Conservation (phyloP, 345 rosid genomes). For the Euphorbia tirucalli region DNA sequence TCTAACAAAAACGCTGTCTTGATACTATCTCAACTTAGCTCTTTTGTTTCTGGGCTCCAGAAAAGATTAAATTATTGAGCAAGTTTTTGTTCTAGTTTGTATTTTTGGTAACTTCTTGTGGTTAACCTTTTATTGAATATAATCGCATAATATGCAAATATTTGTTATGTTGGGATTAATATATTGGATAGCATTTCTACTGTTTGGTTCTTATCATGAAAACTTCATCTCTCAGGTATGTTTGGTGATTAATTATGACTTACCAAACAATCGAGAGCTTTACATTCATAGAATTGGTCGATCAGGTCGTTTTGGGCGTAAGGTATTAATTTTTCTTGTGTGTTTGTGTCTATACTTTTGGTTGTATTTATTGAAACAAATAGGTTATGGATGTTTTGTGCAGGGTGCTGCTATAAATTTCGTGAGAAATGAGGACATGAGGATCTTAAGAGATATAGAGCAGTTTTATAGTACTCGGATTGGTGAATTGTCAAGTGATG, state of each 20-base stretch:
- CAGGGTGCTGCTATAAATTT: slow-evolving; percentile 95
- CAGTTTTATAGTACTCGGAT: slow-evolving; percentile 95
- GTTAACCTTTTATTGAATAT: background rate
- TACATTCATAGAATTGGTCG: slow-evolving; percentile 98
- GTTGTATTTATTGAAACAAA: too few relatives aligned
- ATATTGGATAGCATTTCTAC: background rate
- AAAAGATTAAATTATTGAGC: background rate
- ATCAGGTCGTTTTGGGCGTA: slow-evolving; percentile 96
- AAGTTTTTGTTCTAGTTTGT: background rate
- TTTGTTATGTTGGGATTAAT: background rate
- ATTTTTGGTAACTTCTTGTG: background rate
- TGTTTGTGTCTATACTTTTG: background rate
- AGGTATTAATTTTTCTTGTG: slow-evolving; percentile 45
- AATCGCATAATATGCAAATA: background rate
- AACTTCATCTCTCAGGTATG: slow-evolving; percentile 56
- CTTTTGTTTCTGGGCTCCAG: background rate
- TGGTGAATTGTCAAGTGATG: slow-evolving; percentile 89
- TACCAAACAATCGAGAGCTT: slow-evolving; percentile 96
- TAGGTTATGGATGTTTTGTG: background rate
- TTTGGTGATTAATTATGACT: slow-evolving; percentile 90
- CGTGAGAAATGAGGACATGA: slow-evolving; percentile 81
- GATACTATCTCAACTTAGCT: background rate
- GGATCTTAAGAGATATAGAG: slow-evolving; percentile 83
- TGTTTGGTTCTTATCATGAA: background rate
- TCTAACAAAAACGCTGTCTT: background rate